Conservation (phyloP, 768 basidiomycete species). For the Suillus lakei region DNA sequence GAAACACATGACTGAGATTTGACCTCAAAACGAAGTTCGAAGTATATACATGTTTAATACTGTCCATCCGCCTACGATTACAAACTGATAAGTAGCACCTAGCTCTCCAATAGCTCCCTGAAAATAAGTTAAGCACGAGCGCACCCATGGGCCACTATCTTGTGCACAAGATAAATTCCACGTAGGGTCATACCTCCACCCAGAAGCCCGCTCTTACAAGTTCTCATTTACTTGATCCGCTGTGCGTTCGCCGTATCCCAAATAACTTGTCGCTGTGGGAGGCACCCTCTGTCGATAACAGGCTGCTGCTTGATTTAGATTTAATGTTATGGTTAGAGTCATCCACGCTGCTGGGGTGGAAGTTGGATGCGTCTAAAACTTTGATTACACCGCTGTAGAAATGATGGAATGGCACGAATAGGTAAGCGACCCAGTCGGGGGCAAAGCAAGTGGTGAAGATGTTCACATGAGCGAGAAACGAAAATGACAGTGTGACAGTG, state of each 20-base stretch:
- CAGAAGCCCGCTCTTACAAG: neutral
- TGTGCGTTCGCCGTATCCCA: conserved; percentile 16
- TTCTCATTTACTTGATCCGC: conserved; percentile 1
- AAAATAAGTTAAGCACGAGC: neutral
- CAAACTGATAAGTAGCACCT: neutral
- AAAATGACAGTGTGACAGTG: neutral
- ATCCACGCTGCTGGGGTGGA: conserved; percentile 28
- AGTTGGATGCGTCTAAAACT: conserved; percentile 51
- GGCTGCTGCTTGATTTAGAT: conserved; percentile 11
- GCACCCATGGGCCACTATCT: neutral
- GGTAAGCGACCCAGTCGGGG: neutral
- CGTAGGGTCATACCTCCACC: neutral
- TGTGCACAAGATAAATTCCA: neutral
- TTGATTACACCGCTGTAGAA: conserved; percentile 55
- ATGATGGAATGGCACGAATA: neutral
- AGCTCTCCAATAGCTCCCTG: neutral
- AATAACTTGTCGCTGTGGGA: conserved; percentile 6
- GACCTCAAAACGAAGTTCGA: neutral
- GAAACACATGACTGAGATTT: neutral
- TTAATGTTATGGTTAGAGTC: conserved; percentile 14
- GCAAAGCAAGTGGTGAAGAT: neutral
- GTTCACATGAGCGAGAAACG: neutral
- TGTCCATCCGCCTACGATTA: neutral
- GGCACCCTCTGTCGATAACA: neutral
- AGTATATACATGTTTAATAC: neutral